Percentiles rank a stretch among this genome's conserved stretches.
phyloP scores from a whole-genome alignment of 2,329 filamentous ascomycete species.

The Balansia obtecta region DNA sequence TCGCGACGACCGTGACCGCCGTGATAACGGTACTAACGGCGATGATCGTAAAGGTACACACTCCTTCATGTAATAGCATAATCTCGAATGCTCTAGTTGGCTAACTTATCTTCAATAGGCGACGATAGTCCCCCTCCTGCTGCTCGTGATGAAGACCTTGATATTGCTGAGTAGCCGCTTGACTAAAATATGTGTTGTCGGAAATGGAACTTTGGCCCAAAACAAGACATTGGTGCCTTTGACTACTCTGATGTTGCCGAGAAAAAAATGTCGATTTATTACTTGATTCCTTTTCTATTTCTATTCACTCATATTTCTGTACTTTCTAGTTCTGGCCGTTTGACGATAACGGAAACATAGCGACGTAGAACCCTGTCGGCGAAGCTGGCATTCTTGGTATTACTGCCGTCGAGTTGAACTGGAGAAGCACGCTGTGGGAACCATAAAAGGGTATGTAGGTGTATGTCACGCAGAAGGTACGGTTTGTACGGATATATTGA shows the following conservation, averaged over 20 bases:
- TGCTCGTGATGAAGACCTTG: conserved; percentile 75
- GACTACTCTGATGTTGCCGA: conserved; percentile 8
- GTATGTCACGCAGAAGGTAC: conserved; percentile 4
- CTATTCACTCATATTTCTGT: conserved; percentile 8
- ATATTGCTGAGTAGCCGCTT: conserved; percentile 64
- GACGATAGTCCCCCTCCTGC: conserved; percentile 65
- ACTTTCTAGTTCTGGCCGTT: conserved; percentile 11
- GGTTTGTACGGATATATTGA: conserved; percentile 7
- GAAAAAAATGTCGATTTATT: not conserved
- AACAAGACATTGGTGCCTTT: no score
- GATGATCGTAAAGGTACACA: conserved; percentile 79
- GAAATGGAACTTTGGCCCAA: no score
- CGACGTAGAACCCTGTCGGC: conserved; percentile 12
- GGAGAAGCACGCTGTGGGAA: conserved; percentile 2
- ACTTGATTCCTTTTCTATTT: not conserved
- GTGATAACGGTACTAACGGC: conserved; percentile 68
- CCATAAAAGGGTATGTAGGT: conserved; percentile 2
- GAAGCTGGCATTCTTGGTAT: conserved; percentile 3
- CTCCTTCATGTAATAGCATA: not conserved
- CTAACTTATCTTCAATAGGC: not conserved
- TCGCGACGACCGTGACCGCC: conserved; percentile 59
- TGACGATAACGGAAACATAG: conserved; percentile 10
- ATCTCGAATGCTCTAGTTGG: not conserved
- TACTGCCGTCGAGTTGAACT: conserved; percentile 1
- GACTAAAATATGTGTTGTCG: not conserved